Conservation (phyloP, 306 rosid genomes). For the Vigna hirtella region DNA sequence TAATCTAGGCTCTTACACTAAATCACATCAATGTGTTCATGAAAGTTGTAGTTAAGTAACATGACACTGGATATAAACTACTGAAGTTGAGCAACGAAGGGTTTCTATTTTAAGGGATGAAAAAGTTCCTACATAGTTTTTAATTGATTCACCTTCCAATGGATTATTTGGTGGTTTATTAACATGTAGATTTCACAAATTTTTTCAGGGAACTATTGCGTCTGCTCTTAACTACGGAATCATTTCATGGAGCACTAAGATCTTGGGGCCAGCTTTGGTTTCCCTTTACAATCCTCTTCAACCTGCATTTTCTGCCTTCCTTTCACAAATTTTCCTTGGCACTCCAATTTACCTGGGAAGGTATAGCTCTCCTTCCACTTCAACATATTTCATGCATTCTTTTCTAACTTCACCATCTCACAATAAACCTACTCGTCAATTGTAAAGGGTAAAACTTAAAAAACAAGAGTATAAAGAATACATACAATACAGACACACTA, state of each 20-base stretch:
- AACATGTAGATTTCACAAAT: conserved; percentile 12
- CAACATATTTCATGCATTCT: conserved; percentile 23
- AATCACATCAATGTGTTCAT: background rate
- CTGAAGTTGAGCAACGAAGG: background rate
- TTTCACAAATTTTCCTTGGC: conserved; percentile 90
- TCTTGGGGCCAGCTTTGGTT: conserved; percentile 92
- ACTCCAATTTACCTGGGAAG: conserved; percentile 92
- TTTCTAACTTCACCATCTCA: background rate
- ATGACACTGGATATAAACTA: background rate
- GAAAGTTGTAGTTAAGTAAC: conserved; percentile 1
- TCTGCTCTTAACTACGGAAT: conserved; percentile 93
- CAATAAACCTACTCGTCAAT: conserved; percentile 18
- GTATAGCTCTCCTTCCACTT: conserved; percentile 55
- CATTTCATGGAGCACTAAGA: conserved; percentile 83
- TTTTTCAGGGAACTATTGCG: conserved; percentile 77
- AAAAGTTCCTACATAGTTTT: conserved; percentile 10
- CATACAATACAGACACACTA: too few relatives aligned
- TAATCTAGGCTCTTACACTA: too few relatives aligned
- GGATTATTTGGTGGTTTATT: conserved; percentile 13
- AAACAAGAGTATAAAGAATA: background rate
- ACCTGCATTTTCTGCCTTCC: conserved; percentile 76
- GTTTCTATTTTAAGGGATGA: background rate
- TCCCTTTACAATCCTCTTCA: conserved; percentile 95
- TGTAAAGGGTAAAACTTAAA: background rate
- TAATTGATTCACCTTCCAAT: background rate